Conservation (phyloP, 306 rosid genomes). For the Quercus ilex region DNA sequence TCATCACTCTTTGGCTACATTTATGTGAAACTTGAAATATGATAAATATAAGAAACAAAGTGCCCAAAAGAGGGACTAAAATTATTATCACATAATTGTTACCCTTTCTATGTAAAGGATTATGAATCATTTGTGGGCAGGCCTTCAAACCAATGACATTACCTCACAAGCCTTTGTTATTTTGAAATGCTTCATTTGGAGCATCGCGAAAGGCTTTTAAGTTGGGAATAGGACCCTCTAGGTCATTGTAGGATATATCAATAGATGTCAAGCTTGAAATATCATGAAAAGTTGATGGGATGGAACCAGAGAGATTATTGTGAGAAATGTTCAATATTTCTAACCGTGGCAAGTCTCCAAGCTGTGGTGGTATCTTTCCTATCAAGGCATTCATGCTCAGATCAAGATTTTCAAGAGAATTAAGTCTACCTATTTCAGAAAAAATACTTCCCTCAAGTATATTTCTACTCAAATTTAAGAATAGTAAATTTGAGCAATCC, state of each 20-base stretch:
- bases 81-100: neutral
- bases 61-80: neutral
- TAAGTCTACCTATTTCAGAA: conserved; percentile 3
- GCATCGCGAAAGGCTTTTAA: neutral
- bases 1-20: neutral
- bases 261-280: too few relatives aligned
- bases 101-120: neutral
- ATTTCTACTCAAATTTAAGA: neutral
- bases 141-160: neutral
- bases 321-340: conserved; percentile 39
- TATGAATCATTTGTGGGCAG: neutral
- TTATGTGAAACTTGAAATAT: neutral
- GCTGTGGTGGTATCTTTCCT: conserved; percentile 25
- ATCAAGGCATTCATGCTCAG: conserved; percentile 32
- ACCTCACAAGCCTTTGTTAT: neutral
- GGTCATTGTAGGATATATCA: too few relatives aligned
- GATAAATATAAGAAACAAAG: neutral
- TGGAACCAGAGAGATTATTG: conserved; percentile 7
- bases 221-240: neutral
- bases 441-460: neutral
- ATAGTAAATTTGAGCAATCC: neutral
- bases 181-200: neutral
- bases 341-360: conserved; percentile 26
- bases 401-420: conserved; percentile 32
- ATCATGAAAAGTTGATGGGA: too few relatives aligned